Evolutionary conservation across 116 monocot species (phyloP), one percentile per base, ranked within the genome.

Genomic region (Zostera marina): DNA sequence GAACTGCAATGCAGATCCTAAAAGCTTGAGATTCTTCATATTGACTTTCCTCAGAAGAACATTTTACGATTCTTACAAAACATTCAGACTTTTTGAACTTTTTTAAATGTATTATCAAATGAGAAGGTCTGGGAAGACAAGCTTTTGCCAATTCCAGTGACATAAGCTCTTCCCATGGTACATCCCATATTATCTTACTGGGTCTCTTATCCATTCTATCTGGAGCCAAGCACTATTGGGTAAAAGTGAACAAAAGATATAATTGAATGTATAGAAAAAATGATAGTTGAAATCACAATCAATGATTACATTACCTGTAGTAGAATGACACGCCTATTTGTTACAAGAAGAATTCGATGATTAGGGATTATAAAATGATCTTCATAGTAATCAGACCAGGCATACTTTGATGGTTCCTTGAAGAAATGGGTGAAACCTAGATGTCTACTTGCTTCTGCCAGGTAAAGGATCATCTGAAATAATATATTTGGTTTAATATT

Each of bases 341-440:
- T 99, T 58, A 91, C 59, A n/a, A 99, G 73, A 63, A 91, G 76
- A 61, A 91, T 79, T 72, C 87, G 81, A 44, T 87, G 90, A 25
- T 73, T 70, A 44, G 83, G 80, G 49, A 91, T 63, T 44, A 86
- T 70, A 65, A 87, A 99, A 74, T 99, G 91, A 43, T 79, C 73
- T 77, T 87, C 91, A 68, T 99, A 99, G 64, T 60, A 73, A 68
- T 99, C 98, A 56, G 98, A 91, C 98, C 98, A 90, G 61, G 90
- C 98, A 69, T 77, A 48, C 48, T 48, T 48, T 48, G 98, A 90
- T 52, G 98, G 98, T 66, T 99, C 98, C 60, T 82, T 90, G 72
- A 99, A 99, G 56, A 99, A 54, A 76, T 99, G 86, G 53, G 98
- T 81, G 68, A 91, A 99, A 38, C 82, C 91, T 63, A 99, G 66